These are phyloP conservation scores for Saccharomyces hybrid DNA, from an alignment of 1,139 yeast species.

Conservation along the genomic window DNA sequence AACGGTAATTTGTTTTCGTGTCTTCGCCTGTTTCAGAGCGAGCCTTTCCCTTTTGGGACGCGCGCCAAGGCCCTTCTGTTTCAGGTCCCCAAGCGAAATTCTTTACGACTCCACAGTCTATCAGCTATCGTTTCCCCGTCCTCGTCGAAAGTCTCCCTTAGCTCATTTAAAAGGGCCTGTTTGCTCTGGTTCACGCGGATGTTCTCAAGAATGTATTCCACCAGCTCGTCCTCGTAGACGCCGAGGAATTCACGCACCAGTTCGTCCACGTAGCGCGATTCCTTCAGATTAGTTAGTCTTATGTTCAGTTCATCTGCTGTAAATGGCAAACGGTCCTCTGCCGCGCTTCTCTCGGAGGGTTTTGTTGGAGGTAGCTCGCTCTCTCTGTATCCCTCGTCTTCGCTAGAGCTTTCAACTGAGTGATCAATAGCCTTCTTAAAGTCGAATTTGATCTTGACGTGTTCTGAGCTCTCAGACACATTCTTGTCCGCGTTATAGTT, in stretches of 20 bases:
- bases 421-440: constrained; percentile 19
- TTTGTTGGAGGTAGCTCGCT: background rate
- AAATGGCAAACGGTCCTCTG: constrained; percentile 10
- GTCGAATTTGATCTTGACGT: constrained; percentile 21
- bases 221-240: constrained; percentile 29
- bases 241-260: constrained; percentile 29
- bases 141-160: constrained; percentile 30
- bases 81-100: constrained; percentile 1
- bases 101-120: constrained; percentile 21
- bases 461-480: constrained; percentile 2
- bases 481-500: constrained; percentile 1
- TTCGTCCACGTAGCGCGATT: constrained; percentile 22
- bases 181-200: constrained; percentile 21
- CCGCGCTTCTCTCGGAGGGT: background rate
- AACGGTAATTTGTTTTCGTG: background rate
- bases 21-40: constrained; percentile 1
- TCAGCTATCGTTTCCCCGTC: constrained; percentile 26
- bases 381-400: background rate
- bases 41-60: background rate
- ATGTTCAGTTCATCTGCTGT: constrained; percentile 12
- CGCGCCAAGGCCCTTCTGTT: background rate
- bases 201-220: constrained; percentile 27
- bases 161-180: constrained; percentile 19
- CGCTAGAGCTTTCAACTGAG: constrained; percentile 4
- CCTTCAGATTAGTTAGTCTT: constrained; percentile 13